Base-by-base conservation (phyloP, 2,329 filamentous ascomycete genomes). In the Neonectria hederae region DNA sequence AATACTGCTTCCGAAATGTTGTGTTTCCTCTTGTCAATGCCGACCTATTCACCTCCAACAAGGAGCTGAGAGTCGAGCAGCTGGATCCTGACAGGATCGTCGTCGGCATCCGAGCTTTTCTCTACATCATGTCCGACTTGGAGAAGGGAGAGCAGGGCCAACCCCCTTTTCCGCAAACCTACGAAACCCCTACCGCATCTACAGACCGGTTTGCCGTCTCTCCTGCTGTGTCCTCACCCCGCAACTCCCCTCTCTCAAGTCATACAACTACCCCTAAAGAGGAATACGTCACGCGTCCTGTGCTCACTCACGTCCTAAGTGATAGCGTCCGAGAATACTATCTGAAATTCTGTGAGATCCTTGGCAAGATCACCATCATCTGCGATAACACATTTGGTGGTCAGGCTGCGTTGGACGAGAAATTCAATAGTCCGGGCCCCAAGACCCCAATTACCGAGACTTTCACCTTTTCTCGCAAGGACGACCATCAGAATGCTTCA, bases 361-460 rank as follows among this genome's bases (percentile, higher is more conserved):
- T 99, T 8, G 96, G 95, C 26, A 97, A 97, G 76, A 97, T 99
- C 60, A 97, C 94, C 2, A 92, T 98, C 48, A 90, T 98, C 35
- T 99, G 96, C 78, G 96, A 99, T 77, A 96, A 97, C 72, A 92
- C 95, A 0, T 99, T 99, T 80, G 97, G 96, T 55, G 96, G 96
- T 0, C 96, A 99, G 80, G 96, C 95, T 32, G 93, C 93, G 0
- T 80, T 98, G 52, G 96, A 99, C 74, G 97, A 99, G 78, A 98
- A 97, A 75, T 97, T 98, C 76, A 92, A 87, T 65, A 90, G 91
- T 49, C 88, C 92, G 9, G 92, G 92, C 0, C 94, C 96, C 0
- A 98, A 98, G 78, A 99, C 96, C 0, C 96, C 97, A 1, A 95
- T 98, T 70, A 86, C 94, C 1, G 96, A 98, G 63, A 94, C 94